phyloP scores from a whole-genome alignment of 108 stramenopile genomes.

The Fistulifera pelliculosa region DNA sequence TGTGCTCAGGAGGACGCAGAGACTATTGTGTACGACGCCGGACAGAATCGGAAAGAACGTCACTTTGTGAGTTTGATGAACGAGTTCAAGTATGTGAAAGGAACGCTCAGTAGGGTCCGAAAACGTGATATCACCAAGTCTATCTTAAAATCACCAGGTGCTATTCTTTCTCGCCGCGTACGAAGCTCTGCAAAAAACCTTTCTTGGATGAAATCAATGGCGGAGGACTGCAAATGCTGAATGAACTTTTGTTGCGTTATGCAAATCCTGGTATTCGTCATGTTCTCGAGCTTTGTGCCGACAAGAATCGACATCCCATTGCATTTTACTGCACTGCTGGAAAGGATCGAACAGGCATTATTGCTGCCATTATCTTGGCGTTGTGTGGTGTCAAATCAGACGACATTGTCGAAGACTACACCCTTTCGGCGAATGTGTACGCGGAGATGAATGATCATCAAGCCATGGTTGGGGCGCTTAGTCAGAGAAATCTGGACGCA shows the following conservation, averaged over 20 bases:
- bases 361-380: slow-evolving; percentile 73
- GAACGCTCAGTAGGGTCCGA: slow-evolving; percentile 68
- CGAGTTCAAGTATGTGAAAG: slow-evolving; percentile 83
- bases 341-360: slow-evolving; percentile 87
- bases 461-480: slow-evolving; percentile 89
- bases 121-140: slow-evolving; percentile 74
- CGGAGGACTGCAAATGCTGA: slow-evolving; percentile 85
- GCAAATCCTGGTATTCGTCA: slow-evolving; percentile 80
- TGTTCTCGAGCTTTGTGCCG: slow-evolving; percentile 69
- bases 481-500: slow-evolving; percentile 76
- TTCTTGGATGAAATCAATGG: slow-evolving; percentile 84
- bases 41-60: slow-evolving; percentile 70
- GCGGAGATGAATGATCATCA: slow-evolving; percentile 88
- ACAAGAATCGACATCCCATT: slow-evolving; percentile 69
- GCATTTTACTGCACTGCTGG: slow-evolving; percentile 92
- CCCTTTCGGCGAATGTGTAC: slow-evolving; percentile 84
- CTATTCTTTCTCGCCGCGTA: slow-evolving; percentile 58
- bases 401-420: slow-evolving; percentile 83
- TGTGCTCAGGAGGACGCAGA: slow-evolving; percentile 35
- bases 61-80: slow-evolving; percentile 90
- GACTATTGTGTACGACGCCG: neutral
- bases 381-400: slow-evolving; percentile 61
- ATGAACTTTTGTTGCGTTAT: slow-evolving; percentile 75
- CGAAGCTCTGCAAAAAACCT: slow-evolving; percentile 70
- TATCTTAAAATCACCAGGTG: slow-evolving; percentile 58